Base-by-base conservation (phyloP, 306 rosid genomes). In the Prunus mongolica region DNA sequence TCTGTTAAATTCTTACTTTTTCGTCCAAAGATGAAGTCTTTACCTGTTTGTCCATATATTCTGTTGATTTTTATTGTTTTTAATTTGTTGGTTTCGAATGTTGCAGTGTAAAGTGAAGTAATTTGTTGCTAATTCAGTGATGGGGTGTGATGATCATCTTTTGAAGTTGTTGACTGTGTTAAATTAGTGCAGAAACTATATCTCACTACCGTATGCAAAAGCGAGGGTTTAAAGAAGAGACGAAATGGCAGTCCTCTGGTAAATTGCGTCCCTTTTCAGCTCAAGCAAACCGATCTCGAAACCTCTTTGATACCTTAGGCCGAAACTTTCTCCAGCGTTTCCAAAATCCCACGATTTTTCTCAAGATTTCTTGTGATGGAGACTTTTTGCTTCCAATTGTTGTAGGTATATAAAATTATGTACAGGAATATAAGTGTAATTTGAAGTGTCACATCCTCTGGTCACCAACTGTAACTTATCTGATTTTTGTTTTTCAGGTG, bases 361-460 rank as follows among this genome's bases (percentile, higher is more conserved):
- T 96, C 66, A 96, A 91, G 91, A 84, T 93, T 82, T 96, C 97
- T 49, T 92, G 97, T 73, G 93, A 89, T 71, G 99, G 91, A 52
- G 97, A 92, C 80, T 92, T 89, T 83, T 60, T 96, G 82, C 90
- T 96, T 50, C 99, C 99, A 34, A 88, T 96, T 83, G 91, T 91
- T 84, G 99, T 91, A 75, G 99, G 99, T 93, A 86, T 25, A 73
- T 55, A 19, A 16, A 20, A 3, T 58, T 16, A 6, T 27, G 12
- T 1, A 12, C 0, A 16, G 7, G 45, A 18, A 3, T 24, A 1
- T 15, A 27, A 15, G n/a, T 45, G 46, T n/a, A 12, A 25, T 45
- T 16, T 73, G 58, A 8, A 16, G 28, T 45, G 45, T 71, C 69
- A 19, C 45, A n/a, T 12, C 46, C 2, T 46, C 4, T 69, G 30